Conservation (phyloP, 139 green algal genomes). For the Chlamydomonas sphaeroides region DNA sequence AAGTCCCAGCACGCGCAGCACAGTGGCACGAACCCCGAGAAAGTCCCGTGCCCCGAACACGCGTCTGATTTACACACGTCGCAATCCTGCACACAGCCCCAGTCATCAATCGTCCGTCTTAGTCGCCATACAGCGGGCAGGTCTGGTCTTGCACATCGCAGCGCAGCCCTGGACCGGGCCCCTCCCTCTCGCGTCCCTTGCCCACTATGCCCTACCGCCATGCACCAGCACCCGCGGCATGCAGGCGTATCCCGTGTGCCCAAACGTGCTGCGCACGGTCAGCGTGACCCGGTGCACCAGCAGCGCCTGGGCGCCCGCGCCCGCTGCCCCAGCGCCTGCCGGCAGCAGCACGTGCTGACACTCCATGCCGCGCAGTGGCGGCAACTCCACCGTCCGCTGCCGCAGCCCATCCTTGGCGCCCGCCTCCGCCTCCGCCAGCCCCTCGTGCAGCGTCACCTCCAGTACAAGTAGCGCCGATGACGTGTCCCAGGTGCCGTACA, state of each 20-base stretch:
- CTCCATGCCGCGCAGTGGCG: conserved; percentile 10
- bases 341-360: conserved; percentile 8
- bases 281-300: conserved; percentile 14
- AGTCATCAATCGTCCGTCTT: too few relatives aligned
- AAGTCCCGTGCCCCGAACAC: too few relatives aligned
- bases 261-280: background rate
- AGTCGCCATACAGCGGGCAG: too few relatives aligned
- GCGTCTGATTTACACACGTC: too few relatives aligned
- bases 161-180: too few relatives aligned
- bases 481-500: conserved; percentile 32
- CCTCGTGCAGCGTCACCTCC: background rate
- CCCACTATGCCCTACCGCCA: background rate
- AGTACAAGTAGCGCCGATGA: background rate
- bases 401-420: background rate
- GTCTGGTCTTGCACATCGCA: too few relatives aligned
- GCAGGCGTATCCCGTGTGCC: background rate
- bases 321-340: background rate
- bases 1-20: too few relatives aligned
- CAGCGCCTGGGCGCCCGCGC: background rate
- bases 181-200: background rate
- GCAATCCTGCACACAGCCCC: too few relatives aligned
- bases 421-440: background rate
- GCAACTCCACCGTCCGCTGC: background rate
- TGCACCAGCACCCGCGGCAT: conserved; percentile 25
- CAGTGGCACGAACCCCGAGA: too few relatives aligned